phyloP scores from a whole-genome alignment of 176 grass and related monocot species.

The Aechmea fasciata region DNA sequence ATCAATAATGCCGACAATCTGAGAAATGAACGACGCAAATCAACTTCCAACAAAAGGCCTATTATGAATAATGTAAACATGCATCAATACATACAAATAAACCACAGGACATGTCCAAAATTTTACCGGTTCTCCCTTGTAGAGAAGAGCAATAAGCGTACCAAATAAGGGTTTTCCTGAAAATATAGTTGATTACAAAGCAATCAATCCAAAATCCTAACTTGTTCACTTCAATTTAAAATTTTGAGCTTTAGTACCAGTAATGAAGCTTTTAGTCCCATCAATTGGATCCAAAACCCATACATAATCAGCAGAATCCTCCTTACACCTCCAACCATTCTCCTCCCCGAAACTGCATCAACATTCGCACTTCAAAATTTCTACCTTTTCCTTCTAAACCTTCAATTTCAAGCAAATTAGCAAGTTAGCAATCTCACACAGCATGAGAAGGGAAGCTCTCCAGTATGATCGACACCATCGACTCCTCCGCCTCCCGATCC shows the following conservation, averaged over 20 bases:
- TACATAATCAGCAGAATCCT: slow-evolving; percentile 65
- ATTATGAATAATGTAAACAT: too few relatives aligned
- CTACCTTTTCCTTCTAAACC: neutral
- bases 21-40: slow-evolving; percentile 8
- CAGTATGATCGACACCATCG: slow-evolving; percentile 74
- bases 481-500: slow-evolving; percentile 83
- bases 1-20: slow-evolving; percentile 87
- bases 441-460: slow-evolving; percentile 67
- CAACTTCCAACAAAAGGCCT: too few relatives aligned
- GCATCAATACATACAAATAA: neutral
- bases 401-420: neutral
- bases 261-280: slow-evolving; percentile 91
- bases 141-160: slow-evolving; percentile 69
- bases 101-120: neutral
- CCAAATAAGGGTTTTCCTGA: slow-evolving; percentile 88
- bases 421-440: slow-evolving; percentile 32
- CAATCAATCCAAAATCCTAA: neutral
- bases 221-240: neutral
- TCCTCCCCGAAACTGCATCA: slow-evolving; percentile 74
- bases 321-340: slow-evolving; percentile 66
- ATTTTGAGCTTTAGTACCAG: slow-evolving; percentile 30
- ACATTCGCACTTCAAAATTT: neutral
- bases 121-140: slow-evolving; percentile 74
- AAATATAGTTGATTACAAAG: slow-evolving; percentile 5
- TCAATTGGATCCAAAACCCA: slow-evolving; percentile 96